Conservation (phyloP, 495 filamentous ascomycete genomes). For the Hypomontagnella monticulosa region DNA sequence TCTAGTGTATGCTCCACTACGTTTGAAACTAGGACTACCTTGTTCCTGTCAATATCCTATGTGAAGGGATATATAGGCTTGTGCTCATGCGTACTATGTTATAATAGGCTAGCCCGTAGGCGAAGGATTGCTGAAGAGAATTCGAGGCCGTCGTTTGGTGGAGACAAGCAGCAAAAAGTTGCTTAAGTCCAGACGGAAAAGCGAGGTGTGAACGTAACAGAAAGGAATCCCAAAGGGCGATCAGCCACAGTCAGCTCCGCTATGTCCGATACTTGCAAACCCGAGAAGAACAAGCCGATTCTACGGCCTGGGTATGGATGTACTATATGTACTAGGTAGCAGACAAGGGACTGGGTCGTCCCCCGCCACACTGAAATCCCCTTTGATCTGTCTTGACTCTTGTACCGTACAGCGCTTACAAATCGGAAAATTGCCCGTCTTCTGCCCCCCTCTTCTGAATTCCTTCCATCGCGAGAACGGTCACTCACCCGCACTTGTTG, state of each 20-base stretch:
- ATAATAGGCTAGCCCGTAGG: background rate
- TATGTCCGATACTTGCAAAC: constrained; percentile 39
- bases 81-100: background rate
- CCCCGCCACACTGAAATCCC: constrained; percentile 36
- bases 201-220: constrained; percentile 39
- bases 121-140: constrained; percentile 16
- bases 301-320: background rate
- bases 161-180: background rate
- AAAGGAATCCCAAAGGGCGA: constrained; percentile 19
- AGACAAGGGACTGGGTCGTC: constrained; percentile 2
- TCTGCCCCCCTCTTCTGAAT: constrained; percentile 44
- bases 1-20: constrained; percentile 4
- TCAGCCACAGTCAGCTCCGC: constrained; percentile 40
- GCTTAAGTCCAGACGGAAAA: background rate
- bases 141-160: constrained; percentile 15
- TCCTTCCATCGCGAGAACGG: constrained; percentile 40
- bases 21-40: constrained; percentile 19
- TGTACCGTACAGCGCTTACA: constrained; percentile 38
- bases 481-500: constrained; percentile 18
- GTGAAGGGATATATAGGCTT: too few relatives aligned
- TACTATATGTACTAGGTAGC: too few relatives aligned
- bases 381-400: constrained; percentile 17
- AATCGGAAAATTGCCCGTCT: constrained; percentile 44
- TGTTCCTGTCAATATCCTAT: constrained; percentile 13
- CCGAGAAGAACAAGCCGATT: background rate